These are phyloP conservation scores for Suillus paluster DNA, from an alignment of 768 basidiomycete species.

Conservation along the genomic window DNA sequence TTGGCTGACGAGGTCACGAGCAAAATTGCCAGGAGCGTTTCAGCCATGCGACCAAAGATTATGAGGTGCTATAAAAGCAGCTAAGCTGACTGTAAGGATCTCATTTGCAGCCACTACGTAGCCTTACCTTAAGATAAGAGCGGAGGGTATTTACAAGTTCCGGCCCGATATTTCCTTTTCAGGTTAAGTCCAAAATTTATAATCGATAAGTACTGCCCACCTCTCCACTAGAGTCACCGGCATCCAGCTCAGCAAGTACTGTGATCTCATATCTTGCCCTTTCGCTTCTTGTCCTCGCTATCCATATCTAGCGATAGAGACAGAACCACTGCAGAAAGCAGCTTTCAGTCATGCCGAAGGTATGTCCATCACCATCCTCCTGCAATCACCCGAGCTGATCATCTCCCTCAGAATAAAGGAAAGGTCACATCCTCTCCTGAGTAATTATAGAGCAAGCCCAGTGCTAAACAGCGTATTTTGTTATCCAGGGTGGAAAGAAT, in stretches of 20 bases:
- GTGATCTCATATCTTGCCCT: background rate
- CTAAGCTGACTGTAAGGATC: background rate
- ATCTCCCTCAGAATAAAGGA: slow-evolving; percentile 64
- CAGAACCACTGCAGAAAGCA: slow-evolving; percentile 20
- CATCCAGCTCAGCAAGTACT: too few species aligned
- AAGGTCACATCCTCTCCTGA: slow-evolving; percentile 50
- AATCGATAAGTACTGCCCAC: background rate
- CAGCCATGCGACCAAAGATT: slow-evolving; percentile 54
- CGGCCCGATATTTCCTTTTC: background rate
- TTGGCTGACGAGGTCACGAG: slow-evolving; percentile 86
- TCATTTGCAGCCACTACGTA: too few species aligned
- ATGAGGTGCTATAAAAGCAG: background rate
- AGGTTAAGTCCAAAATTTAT: slow-evolving; percentile 2
- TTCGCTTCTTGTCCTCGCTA: slow-evolving; percentile 2
- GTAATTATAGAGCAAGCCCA: background rate
- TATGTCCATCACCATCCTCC: slow-evolving; percentile 22
- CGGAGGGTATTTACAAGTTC: too few species aligned
- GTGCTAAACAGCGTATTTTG: slow-evolving; percentile 6
- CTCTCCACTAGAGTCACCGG: background rate
- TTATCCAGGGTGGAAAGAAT: slow-evolving; percentile 93
- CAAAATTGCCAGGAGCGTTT: slow-evolving; percentile 78
- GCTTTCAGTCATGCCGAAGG: slow-evolving; percentile 54
- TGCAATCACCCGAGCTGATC: slow-evolving; percentile 16
- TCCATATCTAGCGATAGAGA: slow-evolving; percentile 8
- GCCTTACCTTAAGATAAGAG: too few species aligned